A percentile compares a stretch with the other conserved stretches of the same genome.
Conservation (phyloP, 768 basidiomycete genomes). For the Rhizopogon rudus region DNA sequence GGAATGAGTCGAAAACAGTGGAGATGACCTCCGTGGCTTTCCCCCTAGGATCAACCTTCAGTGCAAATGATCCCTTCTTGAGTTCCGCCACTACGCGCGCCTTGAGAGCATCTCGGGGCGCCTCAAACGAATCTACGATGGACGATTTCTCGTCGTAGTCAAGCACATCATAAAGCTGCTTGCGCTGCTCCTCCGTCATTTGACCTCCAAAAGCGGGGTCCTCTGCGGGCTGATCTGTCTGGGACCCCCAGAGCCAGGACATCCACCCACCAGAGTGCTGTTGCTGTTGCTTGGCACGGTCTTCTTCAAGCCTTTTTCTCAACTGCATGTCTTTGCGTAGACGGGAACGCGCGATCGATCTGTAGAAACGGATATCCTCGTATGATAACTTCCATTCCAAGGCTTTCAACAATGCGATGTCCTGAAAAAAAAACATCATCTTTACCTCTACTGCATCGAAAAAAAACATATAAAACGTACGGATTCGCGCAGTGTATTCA, state of each 20-base stretch:
- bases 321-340: constrained; percentile 80
- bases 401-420: constrained; percentile 45
- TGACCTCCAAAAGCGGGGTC: constrained; percentile 56
- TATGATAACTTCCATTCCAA: constrained; percentile 85
- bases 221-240: constrained; percentile 32
- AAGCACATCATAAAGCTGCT: constrained; percentile 83
- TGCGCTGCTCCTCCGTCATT: constrained; percentile 88
- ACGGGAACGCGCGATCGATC: constrained; percentile 87
- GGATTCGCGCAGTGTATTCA: constrained; percentile 44
- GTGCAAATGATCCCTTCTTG: constrained; percentile 81
- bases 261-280: constrained; percentile 52
- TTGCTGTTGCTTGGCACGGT: constrained; percentile 52
- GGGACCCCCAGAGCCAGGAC: constrained; percentile 79
- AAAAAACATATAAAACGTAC: constrained; percentile 35
- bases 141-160: constrained; percentile 89
- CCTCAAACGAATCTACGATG: constrained; percentile 61
- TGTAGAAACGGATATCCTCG: constrained; percentile 95
- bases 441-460: neutral
- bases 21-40: constrained; percentile 70
- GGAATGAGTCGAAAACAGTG: constrained; percentile 81
- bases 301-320: constrained; percentile 61
- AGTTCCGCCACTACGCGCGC: constrained; percentile 71
- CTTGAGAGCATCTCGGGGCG: constrained; percentile 77
- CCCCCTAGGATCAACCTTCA: constrained; percentile 71
- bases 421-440: constrained; percentile 32